A percentile compares a stretch with the other conserved stretches of the same genome.
phyloP scores from a whole-genome alignment of 108 stramenopile genomes.

The Fragilariopsis cylindrus region DNA sequence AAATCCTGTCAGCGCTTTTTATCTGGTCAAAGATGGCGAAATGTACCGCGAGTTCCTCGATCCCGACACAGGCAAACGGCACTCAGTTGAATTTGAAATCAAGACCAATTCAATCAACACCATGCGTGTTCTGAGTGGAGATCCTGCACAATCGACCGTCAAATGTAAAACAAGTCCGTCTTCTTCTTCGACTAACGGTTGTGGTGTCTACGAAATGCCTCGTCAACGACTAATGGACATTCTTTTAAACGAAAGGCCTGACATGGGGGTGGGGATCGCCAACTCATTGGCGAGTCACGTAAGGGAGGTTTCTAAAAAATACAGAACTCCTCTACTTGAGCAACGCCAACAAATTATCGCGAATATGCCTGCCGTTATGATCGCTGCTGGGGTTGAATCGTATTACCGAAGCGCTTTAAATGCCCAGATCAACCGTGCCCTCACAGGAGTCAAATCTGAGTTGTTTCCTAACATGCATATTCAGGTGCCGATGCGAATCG shows the following conservation, averaged over 20 bases:
- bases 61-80: slow-evolving; percentile 29
- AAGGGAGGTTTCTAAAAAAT: slow-evolving; percentile 36
- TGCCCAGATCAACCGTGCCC: slow-evolving; percentile 58
- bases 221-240: slow-evolving; percentile 30
- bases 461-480: slow-evolving; percentile 81
- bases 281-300: slow-evolving; percentile 40
- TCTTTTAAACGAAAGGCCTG: slow-evolving; percentile 32
- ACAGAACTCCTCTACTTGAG: slow-evolving; percentile 48
- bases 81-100: slow-evolving; percentile 45
- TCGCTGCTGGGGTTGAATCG: slow-evolving; percentile 80
- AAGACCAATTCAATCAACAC: slow-evolving; percentile 46
- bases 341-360: slow-evolving; percentile 43
- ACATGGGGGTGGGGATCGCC: slow-evolving; percentile 36
- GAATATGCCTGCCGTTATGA: slow-evolving; percentile 58
- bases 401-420: slow-evolving; percentile 74
- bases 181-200: slow-evolving; percentile 14
- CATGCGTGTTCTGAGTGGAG: slow-evolving; percentile 44
- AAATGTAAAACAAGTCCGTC: slow-evolving; percentile 18
- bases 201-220: slow-evolving; percentile 47
- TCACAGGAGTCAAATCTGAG: slow-evolving; percentile 51
- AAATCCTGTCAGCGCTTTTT: slow-evolving; percentile 38
- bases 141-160: slow-evolving; percentile 38
- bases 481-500: slow-evolving; percentile 74
- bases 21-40: slow-evolving; percentile 43
- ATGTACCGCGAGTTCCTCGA: slow-evolving; percentile 31